Evolutionary conservation across 2,329 filamentous ascomycete species (phyloP), one percentile per base, ranked within the genome.

Genomic region (Drechslerella dactyloides): DNA sequence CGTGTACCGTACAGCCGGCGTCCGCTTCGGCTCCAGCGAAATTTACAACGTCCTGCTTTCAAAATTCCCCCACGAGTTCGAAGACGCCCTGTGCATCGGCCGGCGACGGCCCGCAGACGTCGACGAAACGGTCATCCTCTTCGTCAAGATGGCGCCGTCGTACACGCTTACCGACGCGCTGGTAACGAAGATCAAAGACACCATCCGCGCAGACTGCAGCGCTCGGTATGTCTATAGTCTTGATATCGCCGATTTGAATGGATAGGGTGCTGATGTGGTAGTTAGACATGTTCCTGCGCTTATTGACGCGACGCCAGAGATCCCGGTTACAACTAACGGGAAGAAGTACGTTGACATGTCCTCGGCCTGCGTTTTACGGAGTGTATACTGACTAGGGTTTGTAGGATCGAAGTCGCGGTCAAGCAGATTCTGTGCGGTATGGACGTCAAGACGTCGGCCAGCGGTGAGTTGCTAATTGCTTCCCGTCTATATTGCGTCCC

Each of bases 11-110:
- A 48, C 21, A 46, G 68, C 89, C 0, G 94, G 94, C 1, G 91
- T 99, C 17, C 84, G 93, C 0, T 97, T 99, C 78, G 93, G 93
- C 2, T 92, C 88, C 33, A 92, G 93, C 0, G 94, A 99, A 82
- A 96, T 99, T 19, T 97, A 97, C 80, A 97, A 96, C 78, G 84
- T 97, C n/a, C 82, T 97, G 27, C 85, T 94, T 1, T 87, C 90
- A 75, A 89, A 92, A 80, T 97, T 97, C 76, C 85, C 87, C 0
- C 81, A 84, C 10, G 85, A 93, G 63, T 83, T 97, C 17, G 89
- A 91, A 69, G 93, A 99, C 76, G 90, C 91, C 0, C 83, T 97
- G 1, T 97, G 93, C 77, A 87, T 97, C 37, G 93, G 94, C 0
- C 84, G 91, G 1, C 83, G 92, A 64, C 81, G 86, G 58, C 85